Percentiles rank a stretch among this genome's conserved stretches.
Conservation (phyloP, 2,329 filamentous ascomycete species). For the Aspergillus fischeri region DNA sequence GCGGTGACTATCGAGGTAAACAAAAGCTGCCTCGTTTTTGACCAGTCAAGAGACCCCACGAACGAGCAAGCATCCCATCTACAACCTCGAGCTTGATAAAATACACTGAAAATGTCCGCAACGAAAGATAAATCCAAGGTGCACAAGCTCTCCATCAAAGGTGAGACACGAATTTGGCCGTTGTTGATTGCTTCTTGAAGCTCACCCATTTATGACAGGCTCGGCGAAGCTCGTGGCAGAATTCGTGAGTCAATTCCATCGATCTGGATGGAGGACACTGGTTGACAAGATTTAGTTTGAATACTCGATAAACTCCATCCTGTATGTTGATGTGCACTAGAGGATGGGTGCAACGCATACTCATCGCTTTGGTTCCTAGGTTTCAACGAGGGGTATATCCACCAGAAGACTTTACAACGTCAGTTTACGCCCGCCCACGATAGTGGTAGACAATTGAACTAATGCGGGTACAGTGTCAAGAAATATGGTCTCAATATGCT, state of each 20-base stretch:
- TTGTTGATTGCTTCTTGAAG: slow-evolving; percentile 3
- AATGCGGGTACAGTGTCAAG: slow-evolving; percentile 61
- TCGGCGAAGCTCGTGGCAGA: slow-evolving; percentile 86
- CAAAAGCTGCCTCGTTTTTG: slow-evolving; percentile 22
- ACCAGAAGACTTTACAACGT: slow-evolving; percentile 94
- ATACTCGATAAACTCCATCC: slow-evolving; percentile 95
- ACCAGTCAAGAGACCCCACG: background rate
- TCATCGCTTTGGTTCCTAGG: slow-evolving; percentile 42
- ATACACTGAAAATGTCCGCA: slow-evolving; percentile 36
- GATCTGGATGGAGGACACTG: background rate
- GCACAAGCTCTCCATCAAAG: slow-evolving; percentile 75
- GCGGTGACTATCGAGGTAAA: slow-evolving; percentile 37
- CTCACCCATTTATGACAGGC: slow-evolving; percentile 43
- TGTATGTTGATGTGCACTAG: slow-evolving; percentile 53
- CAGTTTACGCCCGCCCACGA: slow-evolving; percentile 31
- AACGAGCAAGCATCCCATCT: background rate
- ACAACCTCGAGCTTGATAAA: background rate
- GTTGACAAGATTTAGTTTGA: slow-evolving; percentile 60
- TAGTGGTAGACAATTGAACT: background rate
- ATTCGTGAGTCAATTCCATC: slow-evolving; percentile 64
- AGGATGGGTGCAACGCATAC: background rate
- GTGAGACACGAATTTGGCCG: slow-evolving; percentile 17
- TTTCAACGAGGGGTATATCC: slow-evolving; percentile 84
- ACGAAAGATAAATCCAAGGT: slow-evolving; percentile 74
- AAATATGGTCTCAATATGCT: slow-evolving; percentile 99